Evolutionary conservation across 371 early-diverging fungal genomes (phyloP), one percentile per base, ranked within the genome.

Genomic region (Capillidium rhysosporum): DNA sequence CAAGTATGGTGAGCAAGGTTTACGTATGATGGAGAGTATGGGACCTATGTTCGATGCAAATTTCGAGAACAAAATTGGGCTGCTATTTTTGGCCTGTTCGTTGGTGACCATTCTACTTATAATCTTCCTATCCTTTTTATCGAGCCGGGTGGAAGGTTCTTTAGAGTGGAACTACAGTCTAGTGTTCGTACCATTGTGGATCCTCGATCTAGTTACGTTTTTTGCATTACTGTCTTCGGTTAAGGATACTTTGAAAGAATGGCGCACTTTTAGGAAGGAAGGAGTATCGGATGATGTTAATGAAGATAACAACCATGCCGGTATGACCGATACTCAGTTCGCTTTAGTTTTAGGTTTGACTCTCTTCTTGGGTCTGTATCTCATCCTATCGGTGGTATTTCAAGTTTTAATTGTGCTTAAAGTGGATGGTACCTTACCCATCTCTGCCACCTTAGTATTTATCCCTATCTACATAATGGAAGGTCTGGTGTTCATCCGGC

Each of bases 1-100:
- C 69, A 72, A 72, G 44, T 85, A 90, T 63, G 92, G 95, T 31
- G 88, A 89, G 58, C 69, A 79, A 31, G 92, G 92, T 4, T 65
- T 89, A 3, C 70, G 72, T 51, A 85, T 89, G 86, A 76, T 85
- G 62, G 81, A 73, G 21, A 69, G 77, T 1, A 71, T 82, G 28
- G 67, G 69, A 23, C 73, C 84, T 29, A 64, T 82, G 51, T 70
- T 89, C 56, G 84, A 87, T 64, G 85, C 89, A 0, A 75, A 78
- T 44, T 67, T 84, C 5, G 79, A 84, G 57, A 73, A 77, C 25
- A 67, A 76, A 58, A 61, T 89, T n/a, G 82, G 82, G 62, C 59
- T 69, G 1, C 47, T 79, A 46, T 73, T 89, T 25, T 57, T 72
- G 28, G 60, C 65, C 9, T 56, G 72, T 39, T 75, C 82, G 0